Base-by-base conservation (phyloP, 208 protist genomes). In the Trypanosoma avium region DNA sequence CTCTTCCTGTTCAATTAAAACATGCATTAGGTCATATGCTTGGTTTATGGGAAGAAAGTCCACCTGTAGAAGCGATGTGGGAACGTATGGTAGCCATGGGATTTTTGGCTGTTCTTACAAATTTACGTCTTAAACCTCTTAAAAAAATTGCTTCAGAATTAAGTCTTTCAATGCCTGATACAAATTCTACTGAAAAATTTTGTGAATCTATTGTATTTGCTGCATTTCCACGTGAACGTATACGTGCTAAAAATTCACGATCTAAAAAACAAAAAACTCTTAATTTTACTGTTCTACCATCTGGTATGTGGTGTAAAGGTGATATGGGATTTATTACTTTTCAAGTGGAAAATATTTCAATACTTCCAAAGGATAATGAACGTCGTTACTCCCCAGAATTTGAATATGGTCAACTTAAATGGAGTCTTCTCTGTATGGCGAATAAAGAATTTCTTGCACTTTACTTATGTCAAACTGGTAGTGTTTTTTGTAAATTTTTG, bases 261-360 rank as follows among this genome's bases (percentile, higher is more conserved):
- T 75, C 81, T 10, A 93, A 89, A 72, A 70, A 57, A 22, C 77
- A 84, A 55, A 90, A 87, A 61, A 85, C 87, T 58, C 83, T 96
- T 33, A 90, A 81, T 66, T 96, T 96, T 62, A 80, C 75, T 4
- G 86, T 91, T 59, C 79, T 75, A 9, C 82, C 78, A 33, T 73
- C 86, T 42, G 75, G 72, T 33, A 92, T 93, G 81, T 68, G 60
- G 43, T 74, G 72, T 40, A 90, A 91, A 59, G 90, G 90, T 13
- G 86, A 96, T 71, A 96, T 96, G 90, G 90, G 90, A 49, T 96
- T 90, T 74, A 91, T 96, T 47, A 79, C 90, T 4, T 96, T 96
- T 65, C 76, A 90, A 33, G 82, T 96, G 21, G 77, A 83, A 69
- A 92, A 96, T 73, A 87, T 96, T 59, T 96, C 90, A 22, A 82